phyloP scores from a whole-genome alignment of 2,329 filamentous ascomycete genomes.

The Fusarium sacchari region DNA sequence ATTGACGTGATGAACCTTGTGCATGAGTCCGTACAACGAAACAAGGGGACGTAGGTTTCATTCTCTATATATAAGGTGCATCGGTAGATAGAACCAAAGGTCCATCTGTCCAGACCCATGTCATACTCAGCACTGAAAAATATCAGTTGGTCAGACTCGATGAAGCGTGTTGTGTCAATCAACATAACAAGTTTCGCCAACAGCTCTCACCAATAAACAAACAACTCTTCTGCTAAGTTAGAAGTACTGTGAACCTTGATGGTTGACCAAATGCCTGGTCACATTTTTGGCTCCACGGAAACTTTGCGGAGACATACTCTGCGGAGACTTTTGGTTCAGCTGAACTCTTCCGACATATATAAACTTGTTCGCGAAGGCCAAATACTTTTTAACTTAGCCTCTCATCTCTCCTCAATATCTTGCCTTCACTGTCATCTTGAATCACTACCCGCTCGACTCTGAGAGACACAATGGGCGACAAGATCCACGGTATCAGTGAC shows the following conservation, averaged over 20 bases:
- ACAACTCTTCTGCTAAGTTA: too few species aligned
- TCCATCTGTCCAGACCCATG: not conserved
- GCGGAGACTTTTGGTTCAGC: not conserved
- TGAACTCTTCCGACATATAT: not conserved
- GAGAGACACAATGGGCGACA: not conserved
- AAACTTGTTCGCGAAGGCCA: rapidly evolving
- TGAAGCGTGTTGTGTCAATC: too few species aligned
- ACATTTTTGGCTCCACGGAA: not conserved
- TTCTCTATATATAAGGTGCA: too few species aligned
- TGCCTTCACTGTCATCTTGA: rapidly evolving
- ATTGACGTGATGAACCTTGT: not conserved
- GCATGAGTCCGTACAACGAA: not conserved
- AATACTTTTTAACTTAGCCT: rapidly evolving
- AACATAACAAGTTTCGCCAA: rapidly evolving
- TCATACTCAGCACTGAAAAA: not conserved
- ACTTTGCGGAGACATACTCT: not conserved
- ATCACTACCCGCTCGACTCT: rapidly evolving
- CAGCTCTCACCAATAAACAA: too few species aligned
- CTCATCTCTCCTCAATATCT: rapidly evolving
- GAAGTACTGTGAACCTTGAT: not conserved
- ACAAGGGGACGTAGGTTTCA: not conserved
- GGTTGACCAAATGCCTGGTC: rapidly evolving
- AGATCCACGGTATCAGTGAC: not conserved
- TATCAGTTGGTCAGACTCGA: not conserved
- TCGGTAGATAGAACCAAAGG: not conserved